Evolutionary conservation across 257 asterid species (phyloP).

Genomic region (Przewalskia tangutica): DNA sequence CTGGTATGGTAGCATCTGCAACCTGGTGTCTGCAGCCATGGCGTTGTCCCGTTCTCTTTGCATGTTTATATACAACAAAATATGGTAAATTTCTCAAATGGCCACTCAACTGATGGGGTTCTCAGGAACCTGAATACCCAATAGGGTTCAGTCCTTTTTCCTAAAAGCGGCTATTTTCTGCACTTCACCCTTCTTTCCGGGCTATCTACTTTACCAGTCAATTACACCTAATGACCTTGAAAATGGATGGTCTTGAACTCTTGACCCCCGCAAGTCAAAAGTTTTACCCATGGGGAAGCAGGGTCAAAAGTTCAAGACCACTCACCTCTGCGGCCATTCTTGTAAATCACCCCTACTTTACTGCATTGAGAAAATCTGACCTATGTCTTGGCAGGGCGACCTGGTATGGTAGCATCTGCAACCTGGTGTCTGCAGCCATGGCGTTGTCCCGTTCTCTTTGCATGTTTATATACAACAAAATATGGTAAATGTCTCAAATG

Average conservation of each 20-base stretch:
- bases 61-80: too few species aligned
- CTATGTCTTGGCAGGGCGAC: conserved; percentile 24
- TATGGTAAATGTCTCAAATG: not conserved
- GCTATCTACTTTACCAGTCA: not conserved
- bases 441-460: not conserved
- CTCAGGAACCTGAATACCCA: too few species aligned
- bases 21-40: too few species aligned
- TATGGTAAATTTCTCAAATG: too few species aligned
- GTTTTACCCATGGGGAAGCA: not conserved
- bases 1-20: too few species aligned
- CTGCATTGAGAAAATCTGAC: conserved; percentile 1
- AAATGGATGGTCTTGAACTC: not conserved
- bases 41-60: too few species aligned
- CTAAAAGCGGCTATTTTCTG: too few species aligned
- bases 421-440: not conserved
- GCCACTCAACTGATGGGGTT: too few species aligned
- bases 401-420: not conserved
- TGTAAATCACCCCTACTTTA: not conserved
- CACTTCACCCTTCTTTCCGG: too few species aligned
- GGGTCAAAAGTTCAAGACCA: too few species aligned
- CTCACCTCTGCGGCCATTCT: not conserved
- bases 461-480: not conserved
- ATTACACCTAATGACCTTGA: not conserved
- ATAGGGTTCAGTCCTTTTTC: too few species aligned
- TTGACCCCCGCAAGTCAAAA: not conserved